A percentile compares a stretch with the other conserved stretches of the same genome.
These are phyloP conservation scores for Trichoderma arundinaceum DNA, from an alignment of 2,329 filamentous ascomycete genomes.

Conservation along the genomic window DNA sequence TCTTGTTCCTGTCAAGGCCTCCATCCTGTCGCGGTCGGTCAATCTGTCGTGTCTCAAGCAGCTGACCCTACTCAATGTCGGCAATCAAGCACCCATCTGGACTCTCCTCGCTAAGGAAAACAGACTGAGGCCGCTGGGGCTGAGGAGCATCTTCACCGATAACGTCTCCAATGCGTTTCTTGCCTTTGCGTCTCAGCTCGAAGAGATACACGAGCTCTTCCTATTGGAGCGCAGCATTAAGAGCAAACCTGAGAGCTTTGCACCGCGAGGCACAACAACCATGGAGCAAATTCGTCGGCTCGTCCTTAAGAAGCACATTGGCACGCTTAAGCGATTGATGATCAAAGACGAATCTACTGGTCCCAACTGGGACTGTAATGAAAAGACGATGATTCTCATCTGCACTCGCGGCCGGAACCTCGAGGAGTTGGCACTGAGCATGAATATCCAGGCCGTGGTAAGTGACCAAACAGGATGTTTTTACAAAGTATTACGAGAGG, in stretches of 20 bases:
- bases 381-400: conserved; percentile 60
- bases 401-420: conserved; percentile 56
- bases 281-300: conserved; percentile 64
- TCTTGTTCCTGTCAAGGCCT: conserved; percentile 65
- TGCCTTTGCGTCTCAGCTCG: conserved; percentile 57
- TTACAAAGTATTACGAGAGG: neutral
- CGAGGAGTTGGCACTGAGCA: conserved; percentile 61
- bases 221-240: conserved; percentile 61
- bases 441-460: conserved; percentile 61
- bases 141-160: conserved; percentile 67
- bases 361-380: conserved; percentile 62
- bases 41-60: conserved; percentile 62
- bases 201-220: conserved; percentile 63
- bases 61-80: conserved; percentile 68
- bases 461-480: conserved; percentile 39
- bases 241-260: conserved; percentile 59
- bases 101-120: conserved; percentile 61
- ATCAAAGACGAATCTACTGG: conserved; percentile 61
- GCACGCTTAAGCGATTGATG: conserved; percentile 60
- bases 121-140: conserved; percentile 54
- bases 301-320: conserved; percentile 63
- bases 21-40: conserved; percentile 60
- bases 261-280: conserved; percentile 54
- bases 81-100: conserved; percentile 66
- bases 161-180: conserved; percentile 64